These are phyloP conservation scores for Rhizopogon salebrosus DNA, from an alignment of 768 basidiomycete species.

Conservation along the genomic window DNA sequence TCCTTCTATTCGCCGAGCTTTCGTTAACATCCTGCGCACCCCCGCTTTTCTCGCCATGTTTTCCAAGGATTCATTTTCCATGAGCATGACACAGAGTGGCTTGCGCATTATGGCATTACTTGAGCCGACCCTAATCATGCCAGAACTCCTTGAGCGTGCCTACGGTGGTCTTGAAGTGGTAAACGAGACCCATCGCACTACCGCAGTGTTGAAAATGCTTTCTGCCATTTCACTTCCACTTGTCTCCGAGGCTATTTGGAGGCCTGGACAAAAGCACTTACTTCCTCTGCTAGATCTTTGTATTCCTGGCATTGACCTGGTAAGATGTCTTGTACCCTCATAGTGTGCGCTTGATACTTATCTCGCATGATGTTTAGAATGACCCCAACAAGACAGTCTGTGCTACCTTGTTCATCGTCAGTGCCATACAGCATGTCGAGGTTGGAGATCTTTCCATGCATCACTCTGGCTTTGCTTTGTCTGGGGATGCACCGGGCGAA, in stretches of 20 bases:
- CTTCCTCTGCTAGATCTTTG: conserved; percentile 84
- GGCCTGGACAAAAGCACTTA: conserved; percentile 84
- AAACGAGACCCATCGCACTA: conserved; percentile 93
- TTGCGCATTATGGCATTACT: conserved; percentile 73
- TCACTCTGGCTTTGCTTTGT: conserved; percentile 50
- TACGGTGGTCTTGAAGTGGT: conserved; percentile 89
- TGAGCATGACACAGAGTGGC: conserved; percentile 75
- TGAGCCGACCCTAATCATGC: conserved; percentile 85
- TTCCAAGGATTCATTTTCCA: conserved; percentile 76
- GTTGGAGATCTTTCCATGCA: conserved; percentile 70
- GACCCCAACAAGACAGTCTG: conserved; percentile 79
- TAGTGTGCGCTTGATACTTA: not conserved
- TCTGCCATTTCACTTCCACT: conserved; percentile 73
- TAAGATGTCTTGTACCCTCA: conserved; percentile 27
- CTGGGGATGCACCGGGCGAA: conserved; percentile 48
- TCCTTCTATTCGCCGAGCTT: conserved; percentile 69
- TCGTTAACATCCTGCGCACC: conserved; percentile 77
- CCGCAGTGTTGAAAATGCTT: conserved; percentile 83
- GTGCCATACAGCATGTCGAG: conserved; percentile 70
- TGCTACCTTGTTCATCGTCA: conserved; percentile 72
- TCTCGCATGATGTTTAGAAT: conserved; percentile 41
- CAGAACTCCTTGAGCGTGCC: conserved; percentile 84
- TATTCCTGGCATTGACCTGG: conserved; percentile 88
- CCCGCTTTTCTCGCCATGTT: conserved; percentile 91
- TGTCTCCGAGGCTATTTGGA: conserved; percentile 72